A percentile compares a stretch with the other conserved stretches of the same genome.
phyloP scores from a whole-genome alignment of 2,329 filamentous ascomycete genomes.

The Aspergillus intermedius region DNA sequence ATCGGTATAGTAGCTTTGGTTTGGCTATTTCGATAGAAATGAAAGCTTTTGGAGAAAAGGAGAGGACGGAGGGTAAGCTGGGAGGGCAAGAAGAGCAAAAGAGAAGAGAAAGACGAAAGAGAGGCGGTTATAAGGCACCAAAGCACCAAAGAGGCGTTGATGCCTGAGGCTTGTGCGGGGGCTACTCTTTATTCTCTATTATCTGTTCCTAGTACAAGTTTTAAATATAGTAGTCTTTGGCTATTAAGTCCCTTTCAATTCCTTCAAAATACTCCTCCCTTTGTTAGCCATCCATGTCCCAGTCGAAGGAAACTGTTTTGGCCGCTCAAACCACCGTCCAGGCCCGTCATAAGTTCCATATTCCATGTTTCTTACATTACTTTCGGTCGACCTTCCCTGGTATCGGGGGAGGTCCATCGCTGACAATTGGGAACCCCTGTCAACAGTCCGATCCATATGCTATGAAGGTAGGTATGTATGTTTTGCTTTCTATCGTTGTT shows the following conservation, averaged over 20 bases:
- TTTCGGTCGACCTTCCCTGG: too few relatives aligned
- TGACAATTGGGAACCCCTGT: too few relatives aligned
- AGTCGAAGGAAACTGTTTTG: constrained; percentile 19
- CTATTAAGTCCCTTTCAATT: background rate
- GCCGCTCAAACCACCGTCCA: constrained; percentile 13
- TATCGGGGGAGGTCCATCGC: too few relatives aligned
- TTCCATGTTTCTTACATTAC: too few relatives aligned
- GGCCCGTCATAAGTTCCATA: constrained; percentile 17
- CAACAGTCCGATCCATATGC: too few relatives aligned
- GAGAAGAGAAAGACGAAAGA: background rate
- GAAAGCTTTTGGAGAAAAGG: too few relatives aligned
- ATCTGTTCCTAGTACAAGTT: too few relatives aligned
- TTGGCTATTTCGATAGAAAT: too few relatives aligned
- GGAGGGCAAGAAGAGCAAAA: background rate
- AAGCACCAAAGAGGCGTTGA: background rate
- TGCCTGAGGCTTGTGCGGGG: background rate
- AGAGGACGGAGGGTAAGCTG: background rate
- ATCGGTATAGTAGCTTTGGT: too few relatives aligned
- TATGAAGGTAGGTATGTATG: too few relatives aligned
- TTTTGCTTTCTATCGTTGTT: too few relatives aligned
- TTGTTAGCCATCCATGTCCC: constrained; percentile 19
- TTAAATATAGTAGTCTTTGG: background rate
- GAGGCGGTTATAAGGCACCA: background rate
- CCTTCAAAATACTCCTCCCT: constrained; percentile 6
- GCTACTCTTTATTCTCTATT: too few relatives aligned